Evolutionary conservation across 768 basidiomycete genomes (phyloP).

Genomic region (Russula vinacea): DNA sequence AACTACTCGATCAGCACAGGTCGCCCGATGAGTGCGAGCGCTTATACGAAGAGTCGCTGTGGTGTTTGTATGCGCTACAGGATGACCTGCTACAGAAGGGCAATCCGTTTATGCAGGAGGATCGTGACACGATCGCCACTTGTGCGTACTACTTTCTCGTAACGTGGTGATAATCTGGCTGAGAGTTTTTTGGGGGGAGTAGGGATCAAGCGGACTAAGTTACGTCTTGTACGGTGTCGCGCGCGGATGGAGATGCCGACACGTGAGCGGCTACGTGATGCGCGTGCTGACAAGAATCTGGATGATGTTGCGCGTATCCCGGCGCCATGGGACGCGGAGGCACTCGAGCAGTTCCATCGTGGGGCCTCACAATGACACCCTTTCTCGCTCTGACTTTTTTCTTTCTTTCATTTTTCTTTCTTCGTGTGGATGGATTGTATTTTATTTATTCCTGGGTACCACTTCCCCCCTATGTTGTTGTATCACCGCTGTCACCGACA

Average conservation of each 20-base stretch:
- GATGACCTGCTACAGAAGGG: constrained; percentile 81
- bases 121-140: constrained; percentile 70
- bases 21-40: constrained; percentile 85
- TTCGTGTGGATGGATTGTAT: constrained; percentile 10
- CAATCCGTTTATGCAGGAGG: constrained; percentile 83
- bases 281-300: constrained; percentile 74
- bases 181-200: background rate
- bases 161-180: constrained; percentile 10
- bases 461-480: constrained; percentile 1
- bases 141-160: constrained; percentile 45
- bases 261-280: constrained; percentile 69
- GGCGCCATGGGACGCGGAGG: constrained; percentile 48
- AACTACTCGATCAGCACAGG: constrained; percentile 74
- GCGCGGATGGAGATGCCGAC: constrained; percentile 76
- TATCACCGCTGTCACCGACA: constrained; percentile 3
- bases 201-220: constrained; percentile 86
- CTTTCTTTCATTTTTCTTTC: background rate
- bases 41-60: constrained; percentile 90
- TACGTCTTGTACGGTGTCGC: constrained; percentile 74
- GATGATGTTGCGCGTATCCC: constrained; percentile 68
- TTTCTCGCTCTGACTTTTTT: background rate
- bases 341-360: constrained; percentile 24
- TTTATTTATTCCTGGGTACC: background rate
- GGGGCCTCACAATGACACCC: background rate
- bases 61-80: constrained; percentile 89